A percentile compares a stretch with the other conserved stretches of the same genome.
phyloP scores from a whole-genome alignment of 2,329 filamentous ascomycete genomes.

The Trichoderma koningii region DNA sequence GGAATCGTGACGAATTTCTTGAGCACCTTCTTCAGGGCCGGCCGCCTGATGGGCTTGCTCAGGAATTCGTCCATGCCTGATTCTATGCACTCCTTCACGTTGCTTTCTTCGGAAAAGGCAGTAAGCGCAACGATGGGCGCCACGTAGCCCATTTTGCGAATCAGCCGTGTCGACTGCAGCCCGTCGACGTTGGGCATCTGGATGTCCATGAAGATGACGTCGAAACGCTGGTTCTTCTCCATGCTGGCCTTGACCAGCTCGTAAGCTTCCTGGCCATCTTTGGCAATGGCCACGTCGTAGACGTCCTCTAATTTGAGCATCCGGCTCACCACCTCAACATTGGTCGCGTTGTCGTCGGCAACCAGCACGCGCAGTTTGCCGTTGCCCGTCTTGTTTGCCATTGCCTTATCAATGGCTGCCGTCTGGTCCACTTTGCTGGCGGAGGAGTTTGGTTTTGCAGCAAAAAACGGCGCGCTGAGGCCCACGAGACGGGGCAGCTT shows the following conservation, averaged over 20 bases:
- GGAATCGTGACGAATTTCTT: constrained; percentile 81
- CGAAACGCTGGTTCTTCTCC: constrained; percentile 70
- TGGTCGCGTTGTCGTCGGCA: constrained; percentile 68
- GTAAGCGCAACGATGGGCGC: constrained; percentile 89
- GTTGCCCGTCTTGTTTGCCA: constrained; percentile 59
- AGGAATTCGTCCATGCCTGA: constrained; percentile 93
- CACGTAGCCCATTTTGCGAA: constrained; percentile 81
- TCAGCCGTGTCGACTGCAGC: constrained; percentile 80
- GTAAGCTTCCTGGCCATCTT: constrained; percentile 83
- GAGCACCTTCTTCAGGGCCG: constrained; percentile 81
- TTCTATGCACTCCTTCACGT: constrained; percentile 82
- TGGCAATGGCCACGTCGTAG: constrained; percentile 86
- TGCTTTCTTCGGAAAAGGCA: constrained; percentile 87
- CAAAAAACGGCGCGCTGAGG: constrained; percentile 80
- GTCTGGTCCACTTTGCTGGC: constrained; percentile 59
- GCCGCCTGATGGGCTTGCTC: constrained; percentile 73
- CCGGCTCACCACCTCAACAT: constrained; percentile 60
- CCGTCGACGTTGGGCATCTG: constrained; percentile 95
- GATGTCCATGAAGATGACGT: constrained; percentile 94
- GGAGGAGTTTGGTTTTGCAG: constrained; percentile 44
- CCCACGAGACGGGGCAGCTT: constrained; percentile 78
- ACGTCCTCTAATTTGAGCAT: constrained; percentile 76
- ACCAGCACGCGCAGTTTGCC: constrained; percentile 78
- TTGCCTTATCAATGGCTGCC: constrained; percentile 65
- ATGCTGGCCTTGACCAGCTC: constrained; percentile 83